Percentiles rank a stretch among this genome's conserved stretches.
These are phyloP conservation scores for Jatropha podagrica DNA, from an alignment of 441 rosid genomes.

Conservation along the genomic window DNA sequence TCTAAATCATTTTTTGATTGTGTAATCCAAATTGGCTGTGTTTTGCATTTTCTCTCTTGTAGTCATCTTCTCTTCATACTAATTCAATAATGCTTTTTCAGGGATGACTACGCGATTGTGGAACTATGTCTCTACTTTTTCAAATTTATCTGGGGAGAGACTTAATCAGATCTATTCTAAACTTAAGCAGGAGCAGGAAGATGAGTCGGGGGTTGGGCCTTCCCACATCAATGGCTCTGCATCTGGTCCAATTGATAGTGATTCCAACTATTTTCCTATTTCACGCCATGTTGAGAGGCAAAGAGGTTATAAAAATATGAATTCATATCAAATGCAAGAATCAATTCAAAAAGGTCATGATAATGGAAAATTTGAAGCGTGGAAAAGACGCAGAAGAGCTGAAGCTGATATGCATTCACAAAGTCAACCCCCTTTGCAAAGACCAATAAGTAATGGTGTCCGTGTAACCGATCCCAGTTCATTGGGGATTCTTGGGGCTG, in stretches of 20 bases:
- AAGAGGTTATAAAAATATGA: conserved; percentile 49
- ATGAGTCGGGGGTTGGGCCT: conserved; percentile 74
- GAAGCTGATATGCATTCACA: conserved; percentile 47
- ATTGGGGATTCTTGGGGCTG: conserved; percentile 93
- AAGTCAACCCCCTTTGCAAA: conserved; percentile 44
- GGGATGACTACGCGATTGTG: conserved; percentile 89
- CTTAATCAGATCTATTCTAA: conserved; percentile 92
- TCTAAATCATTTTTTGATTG: conserved; percentile 1
- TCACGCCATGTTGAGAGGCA: conserved; percentile 49
- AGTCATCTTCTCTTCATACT: not conserved
- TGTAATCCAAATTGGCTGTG: not conserved
- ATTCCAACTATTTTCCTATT: conserved; percentile 41
- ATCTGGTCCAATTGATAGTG: conserved; percentile 38
- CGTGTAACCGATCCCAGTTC: conserved; percentile 65
- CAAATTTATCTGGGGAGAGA: conserved; percentile 88
- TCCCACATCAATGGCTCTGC: conserved; percentile 61
- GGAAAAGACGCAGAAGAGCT: conserved; percentile 81
- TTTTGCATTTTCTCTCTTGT: not conserved
- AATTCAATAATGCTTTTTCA: conserved; percentile 32
- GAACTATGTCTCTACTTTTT: conserved; percentile 95
- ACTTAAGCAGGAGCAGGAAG: conserved; percentile 78
- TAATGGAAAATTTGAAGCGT: conserved; percentile 71
- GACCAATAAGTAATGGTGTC: conserved; percentile 38
- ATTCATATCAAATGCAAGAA: conserved; percentile 45
- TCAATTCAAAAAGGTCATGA: conserved; percentile 59